Percentiles rank a stretch among this genome's conserved stretches.
Evolutionary conservation across 23 red algal genomes (phyloP).

Genomic region (Gracilaria vermiculophylla): DNA sequence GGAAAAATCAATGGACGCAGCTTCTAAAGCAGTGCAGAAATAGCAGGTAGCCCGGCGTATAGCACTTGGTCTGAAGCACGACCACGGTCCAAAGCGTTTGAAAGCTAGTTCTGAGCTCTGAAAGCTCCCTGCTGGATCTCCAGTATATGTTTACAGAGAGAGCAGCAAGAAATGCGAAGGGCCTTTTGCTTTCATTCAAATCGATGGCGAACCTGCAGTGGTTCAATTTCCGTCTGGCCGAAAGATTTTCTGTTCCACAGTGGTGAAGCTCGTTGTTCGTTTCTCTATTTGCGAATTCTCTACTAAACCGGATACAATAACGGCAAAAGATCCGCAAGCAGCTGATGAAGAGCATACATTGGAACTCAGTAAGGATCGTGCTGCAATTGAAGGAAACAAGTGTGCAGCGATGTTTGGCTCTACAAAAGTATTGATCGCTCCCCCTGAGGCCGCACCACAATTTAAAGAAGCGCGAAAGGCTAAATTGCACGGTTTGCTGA

Average conservation of each 20-base stretch:
- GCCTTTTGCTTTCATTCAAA: constrained; percentile 5
- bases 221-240: constrained; percentile 24
- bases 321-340: too few relatives aligned
- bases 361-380: too few relatives aligned
- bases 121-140: constrained; percentile 6
- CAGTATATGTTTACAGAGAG: constrained; percentile 23
- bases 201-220: constrained; percentile 39
- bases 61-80: constrained; percentile 20
- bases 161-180: constrained; percentile 21
- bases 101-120: background rate
- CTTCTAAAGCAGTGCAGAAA: constrained; percentile 14
- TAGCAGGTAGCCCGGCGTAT: constrained; percentile 11
- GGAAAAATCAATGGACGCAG: background rate
- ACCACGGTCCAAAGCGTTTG: background rate
- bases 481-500: background rate
- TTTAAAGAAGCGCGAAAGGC: background rate
- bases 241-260: constrained; percentile 12
- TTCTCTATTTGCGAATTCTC: too few relatives aligned
- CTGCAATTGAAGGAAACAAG: too few relatives aligned
- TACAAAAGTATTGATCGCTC: too few relatives aligned
- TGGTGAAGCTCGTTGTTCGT: constrained; percentile 10
- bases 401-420: too few relatives aligned
- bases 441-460: too few relatives aligned
- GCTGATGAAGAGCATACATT: too few relatives aligned
- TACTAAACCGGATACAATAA: too few relatives aligned